These are phyloP conservation scores for Neurospora africana DNA, from an alignment of 495 filamentous ascomycete species.

Conservation along the genomic window DNA sequence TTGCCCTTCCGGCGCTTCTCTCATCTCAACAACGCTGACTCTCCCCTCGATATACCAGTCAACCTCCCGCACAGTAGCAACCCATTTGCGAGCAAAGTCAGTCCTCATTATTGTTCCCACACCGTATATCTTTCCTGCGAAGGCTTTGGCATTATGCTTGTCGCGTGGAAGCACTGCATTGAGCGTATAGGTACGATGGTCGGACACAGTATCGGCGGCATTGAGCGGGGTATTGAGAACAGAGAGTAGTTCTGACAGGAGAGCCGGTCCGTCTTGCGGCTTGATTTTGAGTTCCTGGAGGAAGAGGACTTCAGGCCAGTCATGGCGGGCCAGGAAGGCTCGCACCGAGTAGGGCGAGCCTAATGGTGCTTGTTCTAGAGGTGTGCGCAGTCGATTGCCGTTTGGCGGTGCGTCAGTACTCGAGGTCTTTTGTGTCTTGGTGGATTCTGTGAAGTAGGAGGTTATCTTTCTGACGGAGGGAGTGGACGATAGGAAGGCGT, in stretches of 20 bases:
- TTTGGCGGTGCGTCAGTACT: neutral
- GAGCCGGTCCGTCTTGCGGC: conserved; percentile 18
- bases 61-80: conserved; percentile 16
- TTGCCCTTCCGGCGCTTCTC: neutral
- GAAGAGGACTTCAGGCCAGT: conserved; percentile 36
- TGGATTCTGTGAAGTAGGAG: conserved; percentile 27
- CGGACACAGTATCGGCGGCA: neutral
- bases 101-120: conserved; percentile 37
- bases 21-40: conserved; percentile 31
- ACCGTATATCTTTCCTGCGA: conserved; percentile 40
- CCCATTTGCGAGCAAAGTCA: conserved; percentile 23
- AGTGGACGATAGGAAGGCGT: conserved; percentile 23
- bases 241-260: conserved; percentile 11
- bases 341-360: conserved; percentile 19
- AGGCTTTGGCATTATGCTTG: conserved; percentile 36
- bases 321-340: conserved; percentile 33
- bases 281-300: conserved; percentile 46
- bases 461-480: conserved; percentile 24
- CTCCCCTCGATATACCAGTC: conserved; percentile 45
- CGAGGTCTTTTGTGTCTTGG: neutral
- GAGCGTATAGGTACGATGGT: conserved; percentile 27
- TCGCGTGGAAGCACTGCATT: conserved; percentile 37
- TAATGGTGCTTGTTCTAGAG: neutral
- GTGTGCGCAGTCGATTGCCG: neutral
- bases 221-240: conserved; percentile 27